Base-by-base conservation (phyloP, 2,329 filamentous ascomycete genomes). In the Xylariaceae sp. region DNA sequence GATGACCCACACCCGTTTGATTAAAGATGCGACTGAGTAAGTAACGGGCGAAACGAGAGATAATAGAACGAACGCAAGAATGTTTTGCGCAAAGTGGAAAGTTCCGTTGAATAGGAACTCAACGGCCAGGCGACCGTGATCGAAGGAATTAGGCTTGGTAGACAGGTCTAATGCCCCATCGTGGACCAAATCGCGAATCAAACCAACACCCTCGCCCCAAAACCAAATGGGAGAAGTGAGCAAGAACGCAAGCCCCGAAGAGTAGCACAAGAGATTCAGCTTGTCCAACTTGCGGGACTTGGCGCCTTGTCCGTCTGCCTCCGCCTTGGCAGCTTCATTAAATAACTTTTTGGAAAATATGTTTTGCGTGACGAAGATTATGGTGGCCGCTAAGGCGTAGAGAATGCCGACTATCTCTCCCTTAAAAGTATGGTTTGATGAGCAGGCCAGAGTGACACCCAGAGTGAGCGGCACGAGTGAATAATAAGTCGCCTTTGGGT, bases 311-410 rank as follows among this genome's bases (percentile, higher is more conserved):
- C 83, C 83, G 56, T 96, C 90, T 6, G 87, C 85, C 74, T 97
- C 93, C 1, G 90, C 89, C 60, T 87, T 87, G 5, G 91, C 88
- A 5, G 90, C 91, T 71, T 97, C 92, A 73, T 97, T 99, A 80
- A 99, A 99, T 8, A 99, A 85, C 66, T 91, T 90, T 76, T 99
- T 99, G 17, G 93, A 97, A 66, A 97, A 96, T 59, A 99, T 99
- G 72, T 99, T 99, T 72, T 99, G 94, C 0, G 92, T 94, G 42
- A 99, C 94, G 71, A 99, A 99, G 65, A 97, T 88, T 58, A 97
- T 79, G 6, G 94, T 91, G n/a, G 91, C 92, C 39, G 90, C 78
- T 44, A 99, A 87, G 2, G 94, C 92, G 69, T 92, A 93, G 9
- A 93, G 69, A 15, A 99, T 88, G n/a, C 94, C 94, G 55, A 94